Evolutionary conservation across 768 basidiomycete species (phyloP).

Genomic region (Leucogyrophana mollusca): DNA sequence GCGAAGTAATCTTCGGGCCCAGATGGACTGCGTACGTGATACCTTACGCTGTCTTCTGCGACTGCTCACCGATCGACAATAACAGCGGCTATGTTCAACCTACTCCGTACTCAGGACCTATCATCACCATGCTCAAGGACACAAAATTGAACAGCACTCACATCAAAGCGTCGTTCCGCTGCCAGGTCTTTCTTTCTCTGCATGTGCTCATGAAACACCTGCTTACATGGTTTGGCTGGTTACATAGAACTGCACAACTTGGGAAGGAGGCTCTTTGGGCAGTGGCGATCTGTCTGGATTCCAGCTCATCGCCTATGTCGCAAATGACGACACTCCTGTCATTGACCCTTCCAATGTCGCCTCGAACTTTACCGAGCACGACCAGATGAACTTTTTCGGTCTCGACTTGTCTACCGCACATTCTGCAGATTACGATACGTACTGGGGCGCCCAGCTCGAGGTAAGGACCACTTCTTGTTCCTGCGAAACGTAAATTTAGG

Average conservation of each 20-base stretch:
- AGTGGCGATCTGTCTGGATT: slow-evolving; percentile 20
- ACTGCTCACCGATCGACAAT: neutral
- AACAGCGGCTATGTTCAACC: slow-evolving; percentile 25
- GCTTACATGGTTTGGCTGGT: no score
- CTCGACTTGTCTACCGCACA: slow-evolving; percentile 20
- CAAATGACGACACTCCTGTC: slow-evolving; percentile 16
- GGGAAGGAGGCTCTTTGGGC: slow-evolving; percentile 26
- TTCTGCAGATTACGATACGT: slow-evolving; percentile 17
- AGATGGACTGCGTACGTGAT: slow-evolving; percentile 23
- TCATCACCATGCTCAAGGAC: slow-evolving; percentile 21
- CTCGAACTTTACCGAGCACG: slow-evolving; percentile 27
- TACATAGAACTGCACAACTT: slow-evolving; percentile 28
- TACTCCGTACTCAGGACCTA: slow-evolving; percentile 18
- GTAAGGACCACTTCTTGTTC: slow-evolving; percentile 6
- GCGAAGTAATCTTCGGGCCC: slow-evolving; percentile 20
- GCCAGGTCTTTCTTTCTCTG: slow-evolving; percentile 23
- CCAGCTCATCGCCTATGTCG: slow-evolving; percentile 23
- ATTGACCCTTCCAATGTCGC: slow-evolving; percentile 21
- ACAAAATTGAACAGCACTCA: slow-evolving; percentile 24
- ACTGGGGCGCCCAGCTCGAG: slow-evolving; percentile 16
- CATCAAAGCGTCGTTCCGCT: slow-evolving; percentile 25
- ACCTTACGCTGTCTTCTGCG: neutral
- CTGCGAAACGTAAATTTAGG: no score
- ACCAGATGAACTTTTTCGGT: slow-evolving; percentile 27
- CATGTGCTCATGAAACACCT: no score